Percentiles rank a stretch among this genome's conserved stretches.
These are phyloP conservation scores for Eustoma russellianum DNA, from an alignment of 257 asterid species.

Conservation along the genomic window DNA sequence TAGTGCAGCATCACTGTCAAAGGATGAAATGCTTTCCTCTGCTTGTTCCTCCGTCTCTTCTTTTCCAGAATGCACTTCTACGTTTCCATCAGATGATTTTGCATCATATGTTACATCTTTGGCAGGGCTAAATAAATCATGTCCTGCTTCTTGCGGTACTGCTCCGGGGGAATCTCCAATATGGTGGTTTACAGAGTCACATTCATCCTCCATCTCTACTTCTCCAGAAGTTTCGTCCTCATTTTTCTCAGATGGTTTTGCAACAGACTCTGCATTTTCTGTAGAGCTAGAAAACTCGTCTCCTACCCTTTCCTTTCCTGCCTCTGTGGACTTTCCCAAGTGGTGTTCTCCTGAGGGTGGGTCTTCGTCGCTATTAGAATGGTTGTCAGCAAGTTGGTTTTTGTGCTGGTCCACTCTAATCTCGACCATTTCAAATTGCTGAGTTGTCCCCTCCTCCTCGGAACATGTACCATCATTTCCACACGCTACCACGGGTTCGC, in stretches of 20 bases:
- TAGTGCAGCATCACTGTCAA: conserved; percentile 15
- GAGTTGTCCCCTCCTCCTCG: conserved; percentile 11
- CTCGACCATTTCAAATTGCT: conserved; percentile 12
- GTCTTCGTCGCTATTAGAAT: conserved; percentile 4
- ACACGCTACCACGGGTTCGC: conserved; percentile 13
- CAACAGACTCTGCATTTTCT: conserved; percentile 5
- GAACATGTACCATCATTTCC: conserved; percentile 11
- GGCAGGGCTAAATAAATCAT: neutral
- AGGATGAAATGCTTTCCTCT: conserved; percentile 20
- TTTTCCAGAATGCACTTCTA: conserved; percentile 12
- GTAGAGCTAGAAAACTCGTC: neutral
- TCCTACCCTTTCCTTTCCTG: conserved; percentile 6
- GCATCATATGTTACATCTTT: conserved; percentile 5
- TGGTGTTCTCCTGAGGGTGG: conserved; percentile 1
- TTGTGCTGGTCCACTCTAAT: conserved; percentile 6
- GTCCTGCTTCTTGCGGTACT: conserved; percentile 6
- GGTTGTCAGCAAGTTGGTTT: conserved; percentile 6
- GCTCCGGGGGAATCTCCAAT: conserved; percentile 6
- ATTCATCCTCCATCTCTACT: conserved; percentile 10
- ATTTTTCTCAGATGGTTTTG: conserved; percentile 10
- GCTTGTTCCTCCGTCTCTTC: conserved; percentile 20
- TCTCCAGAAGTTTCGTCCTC: conserved; percentile 13
- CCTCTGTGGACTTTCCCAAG: conserved; percentile 7
- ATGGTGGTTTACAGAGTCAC: conserved; percentile 3
- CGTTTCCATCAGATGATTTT: conserved; percentile 9